Evolutionary conservation across 1,284 basidiomycete genomes (phyloP).

Genomic region (Psilocybe mexicana): DNA sequence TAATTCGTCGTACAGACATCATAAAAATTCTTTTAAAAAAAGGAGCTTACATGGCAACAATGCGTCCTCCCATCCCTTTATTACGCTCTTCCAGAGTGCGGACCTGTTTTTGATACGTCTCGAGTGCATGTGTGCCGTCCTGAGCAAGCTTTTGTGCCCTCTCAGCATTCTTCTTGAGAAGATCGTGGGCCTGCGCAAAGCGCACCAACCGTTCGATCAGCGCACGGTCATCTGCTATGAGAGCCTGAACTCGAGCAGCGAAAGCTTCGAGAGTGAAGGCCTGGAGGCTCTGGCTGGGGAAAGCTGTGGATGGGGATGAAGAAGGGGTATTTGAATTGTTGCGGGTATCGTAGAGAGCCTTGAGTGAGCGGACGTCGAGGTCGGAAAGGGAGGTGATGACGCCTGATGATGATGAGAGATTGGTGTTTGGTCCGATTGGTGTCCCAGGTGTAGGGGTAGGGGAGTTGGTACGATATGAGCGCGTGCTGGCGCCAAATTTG

Average conservation of each 20-base stretch:
- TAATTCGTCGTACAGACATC: neutral
- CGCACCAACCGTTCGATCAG: constrained; percentile 81
- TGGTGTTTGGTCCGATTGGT: constrained; percentile 37
- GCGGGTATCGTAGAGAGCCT: constrained; percentile 61
- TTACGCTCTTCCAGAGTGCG: constrained; percentile 77
- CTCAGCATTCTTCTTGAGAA: constrained; percentile 88
- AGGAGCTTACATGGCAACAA: constrained; percentile 55
- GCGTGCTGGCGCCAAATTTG: constrained; percentile 51
- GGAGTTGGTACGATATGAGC: constrained; percentile 52
- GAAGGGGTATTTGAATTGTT: constrained; percentile 20
- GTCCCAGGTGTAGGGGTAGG: constrained; percentile 40
- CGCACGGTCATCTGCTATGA: constrained; percentile 79
- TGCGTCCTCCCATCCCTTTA: constrained; percentile 47
- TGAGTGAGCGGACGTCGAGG: constrained; percentile 77
- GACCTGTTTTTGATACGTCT: constrained; percentile 89
- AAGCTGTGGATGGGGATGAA: constrained; percentile 32
- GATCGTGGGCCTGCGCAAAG: constrained; percentile 83
- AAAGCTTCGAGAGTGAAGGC: constrained; percentile 74
- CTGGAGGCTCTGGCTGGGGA: constrained; percentile 15
- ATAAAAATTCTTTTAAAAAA: too few relatives aligned
- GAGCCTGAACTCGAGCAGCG: constrained; percentile 70
- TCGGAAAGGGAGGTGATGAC: constrained; percentile 65
- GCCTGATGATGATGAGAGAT: constrained; percentile 12
- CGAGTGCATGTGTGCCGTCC: constrained; percentile 74
- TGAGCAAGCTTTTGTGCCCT: constrained; percentile 86